Evolutionary conservation across 2,329 filamentous ascomycete genomes (phyloP), one percentile per base, ranked within the genome.

Genomic region (Trichoderma atrobrunneum): DNA sequence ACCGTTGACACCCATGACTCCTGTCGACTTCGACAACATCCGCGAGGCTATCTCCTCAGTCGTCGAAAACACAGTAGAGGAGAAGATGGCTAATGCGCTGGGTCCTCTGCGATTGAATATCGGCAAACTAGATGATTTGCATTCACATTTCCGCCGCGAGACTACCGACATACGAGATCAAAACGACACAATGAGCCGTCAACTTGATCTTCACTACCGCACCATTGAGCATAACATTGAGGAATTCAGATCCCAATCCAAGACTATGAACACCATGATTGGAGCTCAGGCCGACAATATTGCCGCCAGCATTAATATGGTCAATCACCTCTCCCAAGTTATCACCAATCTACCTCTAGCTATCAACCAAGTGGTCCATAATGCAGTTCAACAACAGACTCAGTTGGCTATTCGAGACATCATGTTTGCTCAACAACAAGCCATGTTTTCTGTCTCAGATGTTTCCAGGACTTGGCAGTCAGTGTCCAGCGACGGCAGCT

Each of bases 31-130:
- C 3, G 68, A 65, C 7, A 66, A 70, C 0, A 3, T 74, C 21
- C 70, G 70, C 1, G 77, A 81, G 36, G 73, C 75, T 5, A 77
- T 82, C 14, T 76, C 74, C 36, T 75, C 77, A 2, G 76, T 80
- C 28, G 73, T 81, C 16, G 80, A 81, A 51, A 74, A 79, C 1
- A 75, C 72, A 2, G 79, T 80, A 0, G 80, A 82, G 32, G 75
- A 79, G n/a, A 76, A 78, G 11, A 77, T 82, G 32, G 74, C 78
- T 0, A 78, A 79, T 39, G 81, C 80, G 0, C 75, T 79, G 7
- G 74, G 74, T 0, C 80, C 80, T 3, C 70, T 82, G 11, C 76
- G 79, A 3, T 61, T 80, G 24, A 79, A 80, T 10, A 66, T 78
- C 8, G 73, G 59, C 54, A 68, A 67, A 14, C 3, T 77, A 12